Evolutionary conservation across 2,329 filamentous ascomycete species (phyloP), one percentile per base, ranked within the genome.

Genomic region (Monilinia aucupariae): DNA sequence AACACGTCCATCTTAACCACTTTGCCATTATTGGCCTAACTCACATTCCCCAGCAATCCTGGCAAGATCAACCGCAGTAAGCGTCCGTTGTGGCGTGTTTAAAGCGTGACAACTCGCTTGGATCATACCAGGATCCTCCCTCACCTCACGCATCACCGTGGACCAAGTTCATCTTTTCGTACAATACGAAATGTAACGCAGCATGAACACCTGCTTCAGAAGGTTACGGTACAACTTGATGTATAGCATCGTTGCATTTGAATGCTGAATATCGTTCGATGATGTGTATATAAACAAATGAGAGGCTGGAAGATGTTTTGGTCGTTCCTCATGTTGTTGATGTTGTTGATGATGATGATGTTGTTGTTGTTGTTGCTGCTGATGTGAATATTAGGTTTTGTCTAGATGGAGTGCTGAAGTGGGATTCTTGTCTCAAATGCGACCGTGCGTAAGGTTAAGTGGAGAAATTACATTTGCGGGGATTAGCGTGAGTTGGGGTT

Each of bases 41-140:
- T 34, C 30, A 20, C 22, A 15, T 34, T 54, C 51, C 17, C n/a
- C 37, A 45, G 34, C 5, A 22, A 54, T 61, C n/a, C 49, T 27
- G 13, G 59, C 39, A 32, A 54, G 47, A 7, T 12, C 39, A 17
- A 61, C 27, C 45, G 37, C 37, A 61, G 50, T 61, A 39, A 61
- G 59, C 50, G 50, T 55, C 50, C 41, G 30, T 54, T 55, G 41
- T 27, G 13, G 30, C 39, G 25, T 47, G 32, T 45, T 30, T n/a
- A 27, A 41, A 20, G 15, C 41, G 53, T 45, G 22, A 56, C 27
- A 30, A 56, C 20, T 48, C 45, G 45, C 45, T 48, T 48, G n/a
- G 48, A 20, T 25, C 13, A 12, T 58, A n/a, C 54, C 17, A 58
- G 54, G 54, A 37, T 47, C n/a, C 30, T 47, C n/a, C 20, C 27